Conservation (phyloP, 2,329 filamentous ascomycete species). For the Sporothrix pseudoabietina region DNA sequence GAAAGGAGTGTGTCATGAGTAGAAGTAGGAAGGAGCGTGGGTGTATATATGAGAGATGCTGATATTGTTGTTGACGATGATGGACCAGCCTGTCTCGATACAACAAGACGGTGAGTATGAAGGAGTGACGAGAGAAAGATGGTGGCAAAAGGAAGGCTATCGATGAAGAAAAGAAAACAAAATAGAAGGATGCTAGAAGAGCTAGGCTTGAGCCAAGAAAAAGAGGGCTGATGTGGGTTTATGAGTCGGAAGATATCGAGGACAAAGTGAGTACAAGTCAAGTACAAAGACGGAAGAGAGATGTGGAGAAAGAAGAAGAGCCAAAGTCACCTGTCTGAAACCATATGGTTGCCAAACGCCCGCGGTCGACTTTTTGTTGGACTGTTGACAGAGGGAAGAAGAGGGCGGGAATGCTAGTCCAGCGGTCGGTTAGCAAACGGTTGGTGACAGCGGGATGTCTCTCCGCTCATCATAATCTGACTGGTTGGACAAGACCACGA, state of each 20-base stretch:
- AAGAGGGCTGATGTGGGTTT: slow-evolving; percentile 21
- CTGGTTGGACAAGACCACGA: slow-evolving; percentile 6
- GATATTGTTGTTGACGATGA: background rate
- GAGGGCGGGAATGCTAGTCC: background rate
- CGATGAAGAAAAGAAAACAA: background rate
- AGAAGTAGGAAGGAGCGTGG: background rate
- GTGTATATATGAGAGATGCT: background rate
- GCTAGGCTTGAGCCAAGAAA: slow-evolving; percentile 13
- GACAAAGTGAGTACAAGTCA: background rate
- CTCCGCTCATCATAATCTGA: slow-evolving; percentile 30
- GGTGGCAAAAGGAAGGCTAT: background rate
- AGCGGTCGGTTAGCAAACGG: slow-evolving; percentile 11
- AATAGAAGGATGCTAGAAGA: background rate
- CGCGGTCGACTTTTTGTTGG: background rate
- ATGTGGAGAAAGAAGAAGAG: background rate
- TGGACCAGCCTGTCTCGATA: slow-evolving; percentile 6
- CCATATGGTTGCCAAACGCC: background rate
- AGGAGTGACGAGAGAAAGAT: background rate
- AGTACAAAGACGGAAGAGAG: no score
- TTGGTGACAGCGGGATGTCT: slow-evolving; percentile 11
- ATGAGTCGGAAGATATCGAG: slow-evolving; percentile 7
- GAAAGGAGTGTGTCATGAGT: background rate
- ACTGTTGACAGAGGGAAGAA: background rate
- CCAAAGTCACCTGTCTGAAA: background rate
- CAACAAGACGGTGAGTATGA: background rate